Evolutionary conservation across 352 stramenopile species (phyloP), one percentile per base, ranked within the genome.

Genomic region (Globisporangium cylindrosporum): DNA sequence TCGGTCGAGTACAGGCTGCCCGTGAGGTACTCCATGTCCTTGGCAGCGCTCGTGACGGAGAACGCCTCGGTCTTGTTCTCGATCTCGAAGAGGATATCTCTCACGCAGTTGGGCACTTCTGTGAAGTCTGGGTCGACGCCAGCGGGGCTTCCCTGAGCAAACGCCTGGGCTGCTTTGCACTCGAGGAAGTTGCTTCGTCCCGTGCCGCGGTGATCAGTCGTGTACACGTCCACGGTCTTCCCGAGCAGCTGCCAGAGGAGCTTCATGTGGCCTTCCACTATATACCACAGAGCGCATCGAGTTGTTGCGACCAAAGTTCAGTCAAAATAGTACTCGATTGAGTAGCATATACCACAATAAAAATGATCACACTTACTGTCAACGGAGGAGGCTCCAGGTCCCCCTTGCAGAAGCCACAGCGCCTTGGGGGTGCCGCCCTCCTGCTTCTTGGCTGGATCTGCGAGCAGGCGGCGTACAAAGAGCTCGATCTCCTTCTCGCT

Each of bases 61-160:
- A 86, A 90, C 10, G 82, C 82, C 0, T 72, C 72, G 4, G 78
- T 84, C 59, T 90, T 76, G 49, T 86, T 85, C 66, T 86, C 80
- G 59, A 90, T 77, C 63, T 88, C 74, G 62, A 88, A 90, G 3
- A 73, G 25, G 41, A 59, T 27, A 22, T 58, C 41, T 4, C 20
- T 20, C 7, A 66, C 58, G 27, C 60, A 66, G 48, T 34, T 38
- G 38, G 60, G 27, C 3, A 66, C 7, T 29, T 66, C 48, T 8
- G 41, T 24, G 4, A 46, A n/a, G 22, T 25, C n/a, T 18, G 15
- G n/a, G n/a, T 41, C 22, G 20, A 36, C 22, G 7, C 48, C 41
- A 34, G n/a, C 24, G 20, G 48, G 60, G 29, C 60, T 58, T 2
- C 41, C 48, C 5, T n/a, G n/a, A 3, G 60, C 36, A 6, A 63